Conservation (phyloP, 139 green algal genomes). For the Marvania coccoides region DNA sequence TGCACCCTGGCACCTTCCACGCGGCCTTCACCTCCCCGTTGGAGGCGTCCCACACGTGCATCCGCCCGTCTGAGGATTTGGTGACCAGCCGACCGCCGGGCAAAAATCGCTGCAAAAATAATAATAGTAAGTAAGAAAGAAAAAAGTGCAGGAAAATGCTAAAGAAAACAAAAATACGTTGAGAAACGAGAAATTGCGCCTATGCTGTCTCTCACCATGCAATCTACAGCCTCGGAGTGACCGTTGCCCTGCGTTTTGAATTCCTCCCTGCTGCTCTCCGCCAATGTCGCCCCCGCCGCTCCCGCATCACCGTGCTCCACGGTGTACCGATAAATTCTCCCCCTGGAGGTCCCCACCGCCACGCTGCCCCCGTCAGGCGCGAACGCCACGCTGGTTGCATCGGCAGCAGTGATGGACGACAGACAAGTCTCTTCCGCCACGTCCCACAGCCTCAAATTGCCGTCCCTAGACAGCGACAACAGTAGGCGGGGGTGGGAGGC, state of each 20-base stretch:
- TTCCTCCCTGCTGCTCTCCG: background rate
- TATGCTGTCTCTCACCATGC: conserved; percentile 29
- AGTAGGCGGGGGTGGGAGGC: conserved; percentile 27
- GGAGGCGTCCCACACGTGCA: conserved; percentile 34
- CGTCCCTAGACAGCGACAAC: conserved; percentile 39
- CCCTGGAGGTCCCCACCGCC: background rate
- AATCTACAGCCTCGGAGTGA: conserved; percentile 35
- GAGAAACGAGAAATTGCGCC: too few relatives aligned
- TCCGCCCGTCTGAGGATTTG: conserved; percentile 50
- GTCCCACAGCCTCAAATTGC: conserved; percentile 47
- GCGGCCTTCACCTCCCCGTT: background rate
- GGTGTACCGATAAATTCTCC: conserved; percentile 1
- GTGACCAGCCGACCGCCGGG: conserved; percentile 15
- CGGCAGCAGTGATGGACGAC: conserved; percentile 4
- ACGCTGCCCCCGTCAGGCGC: too few relatives aligned
- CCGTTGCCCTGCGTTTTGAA: conserved; percentile 10
- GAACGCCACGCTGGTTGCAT: conserved; percentile 29
- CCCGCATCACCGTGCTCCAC: background rate
- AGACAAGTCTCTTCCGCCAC: conserved; percentile 23
- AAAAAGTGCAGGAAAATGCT: too few relatives aligned
- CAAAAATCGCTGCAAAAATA: conserved; percentile 32
- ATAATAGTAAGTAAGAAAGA: too few relatives aligned
- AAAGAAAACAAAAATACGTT: too few relatives aligned
- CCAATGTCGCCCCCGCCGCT: background rate
- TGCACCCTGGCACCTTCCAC: conserved; percentile 42